Evolutionary conservation across 2,329 filamentous ascomycete species (phyloP), one percentile per base, ranked within the genome.

Genomic region (Fusarium agapanthi): DNA sequence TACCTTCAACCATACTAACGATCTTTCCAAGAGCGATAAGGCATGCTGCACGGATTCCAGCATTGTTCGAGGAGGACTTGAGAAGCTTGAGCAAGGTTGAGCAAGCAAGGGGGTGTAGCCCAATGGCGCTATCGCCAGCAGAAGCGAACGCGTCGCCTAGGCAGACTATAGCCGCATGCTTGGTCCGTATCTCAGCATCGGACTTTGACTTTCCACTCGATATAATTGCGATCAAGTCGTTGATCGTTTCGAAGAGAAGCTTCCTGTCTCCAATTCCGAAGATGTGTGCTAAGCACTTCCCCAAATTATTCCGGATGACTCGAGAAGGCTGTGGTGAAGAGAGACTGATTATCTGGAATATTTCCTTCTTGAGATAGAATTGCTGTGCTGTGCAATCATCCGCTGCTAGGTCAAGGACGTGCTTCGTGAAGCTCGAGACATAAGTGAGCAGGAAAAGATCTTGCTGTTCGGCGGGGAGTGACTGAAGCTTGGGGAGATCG

Each of bases 391-490:
- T 95, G 75, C 95, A 93, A 79, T 93, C 93, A 75, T 97, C 94
- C 69, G 90, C 87, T 59, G 90, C 89, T 51, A 98, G 88, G 22
- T 85, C 85, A 60, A 91, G 87, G 48, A 97, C 93, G 86, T 98
- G 93, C 75, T 92, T 92, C 71, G 91, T 92, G 62, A 99, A 87
- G 68, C 92, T 90, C 34, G 95, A 92, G 40, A 95, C 92, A 80
- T 97, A 98, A 32, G 92, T 97, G 67, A 99, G 88, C 71, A 99
- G 89, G 82, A 96, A 97, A 18, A 99, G 89, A 78, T 98, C 95
- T 83, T 99, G 96, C 82, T 99, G 96, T 84, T 99, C 96, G 60
- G 93, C 90, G 47, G 95, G 94, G 51, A 98, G 89, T 58, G 93
- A 88, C 82, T 97, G 92, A 53, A 99, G 91, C 87, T 97, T 97